Percentiles rank a stretch among this genome's conserved stretches.
phyloP scores from a whole-genome alignment of 1,284 basidiomycete species.

The Vanrija humicola region DNA sequence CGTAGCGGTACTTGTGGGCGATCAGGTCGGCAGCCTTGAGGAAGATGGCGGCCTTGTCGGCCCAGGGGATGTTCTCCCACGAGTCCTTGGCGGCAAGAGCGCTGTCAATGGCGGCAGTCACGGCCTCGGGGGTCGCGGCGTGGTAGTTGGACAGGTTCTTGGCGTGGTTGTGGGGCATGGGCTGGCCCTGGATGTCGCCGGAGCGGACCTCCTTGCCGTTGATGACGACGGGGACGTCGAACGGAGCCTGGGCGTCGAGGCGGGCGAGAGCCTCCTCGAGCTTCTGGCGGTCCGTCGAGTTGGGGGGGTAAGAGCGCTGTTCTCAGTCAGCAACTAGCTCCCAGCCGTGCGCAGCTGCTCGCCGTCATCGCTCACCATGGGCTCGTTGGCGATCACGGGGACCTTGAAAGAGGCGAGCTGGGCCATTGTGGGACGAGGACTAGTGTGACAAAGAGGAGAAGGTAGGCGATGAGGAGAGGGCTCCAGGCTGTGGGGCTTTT shows the following conservation, averaged over 20 bases:
- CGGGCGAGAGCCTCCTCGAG: conserved; percentile 71
- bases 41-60: conserved; percentile 94
- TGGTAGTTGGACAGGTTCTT: conserved; percentile 80
- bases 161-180: conserved; percentile 77
- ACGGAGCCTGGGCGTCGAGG: conserved; percentile 78
- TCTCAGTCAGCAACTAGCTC: background rate
- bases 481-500: background rate
- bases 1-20: conserved; percentile 89
- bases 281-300: conserved; percentile 71
- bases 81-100: conserved; percentile 77
- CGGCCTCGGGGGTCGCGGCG: conserved; percentile 74
- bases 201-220: conserved; percentile 87
- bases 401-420: conserved; percentile 74
- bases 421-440: conserved; percentile 41
- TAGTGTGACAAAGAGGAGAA: background rate
- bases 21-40: conserved; percentile 94
- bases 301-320: conserved; percentile 66
- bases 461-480: background rate
- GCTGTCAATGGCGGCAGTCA: conserved; percentile 78
- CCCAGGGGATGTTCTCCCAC: conserved; percentile 95
- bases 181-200: conserved; percentile 72
- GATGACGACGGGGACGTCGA: conserved; percentile 87
- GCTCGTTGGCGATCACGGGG: conserved; percentile 82
- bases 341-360: background rate
- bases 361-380: conserved; percentile 61